A percentile compares a stretch with the other conserved stretches of the same genome.
Evolutionary conservation across 2,329 filamentous ascomycete genomes (phyloP).

Genomic region (Zalaria obscura): DNA sequence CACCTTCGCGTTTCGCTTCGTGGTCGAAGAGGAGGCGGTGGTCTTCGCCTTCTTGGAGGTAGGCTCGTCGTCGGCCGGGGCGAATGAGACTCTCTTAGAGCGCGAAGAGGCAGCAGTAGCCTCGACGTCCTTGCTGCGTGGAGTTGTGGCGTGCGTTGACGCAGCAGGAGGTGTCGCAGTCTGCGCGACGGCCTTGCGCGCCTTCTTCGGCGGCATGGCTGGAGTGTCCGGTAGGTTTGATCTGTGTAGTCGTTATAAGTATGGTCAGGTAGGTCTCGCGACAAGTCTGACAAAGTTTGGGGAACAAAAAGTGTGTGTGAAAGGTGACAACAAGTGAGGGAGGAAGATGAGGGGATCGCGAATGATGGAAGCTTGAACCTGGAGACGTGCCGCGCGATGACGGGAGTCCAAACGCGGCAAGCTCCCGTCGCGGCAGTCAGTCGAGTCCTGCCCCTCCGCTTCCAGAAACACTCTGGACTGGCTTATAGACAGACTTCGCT

Average conservation of each 20-base stretch:
- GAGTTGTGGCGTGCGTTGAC: constrained; percentile 9
- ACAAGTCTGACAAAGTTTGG: background rate
- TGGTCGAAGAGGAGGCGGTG: background rate
- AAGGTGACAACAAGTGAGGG: background rate
- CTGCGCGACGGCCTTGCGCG: background rate
- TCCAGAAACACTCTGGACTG: no score
- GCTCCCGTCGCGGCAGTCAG: no score
- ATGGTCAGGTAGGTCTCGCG: background rate
- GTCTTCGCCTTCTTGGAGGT: constrained; percentile 3
- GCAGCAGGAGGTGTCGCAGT: background rate
- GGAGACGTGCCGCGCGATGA: background rate
- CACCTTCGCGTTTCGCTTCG: background rate
- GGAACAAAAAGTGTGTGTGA: background rate
- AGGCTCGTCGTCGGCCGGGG: constrained; percentile 1
- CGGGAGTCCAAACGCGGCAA: background rate
- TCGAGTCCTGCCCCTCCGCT: no score
- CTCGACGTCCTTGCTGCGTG: constrained; percentile 12
- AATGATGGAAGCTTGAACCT: background rate
- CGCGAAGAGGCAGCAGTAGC: constrained; percentile 12
- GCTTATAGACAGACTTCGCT: no score
- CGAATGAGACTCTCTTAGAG: constrained; percentile 3
- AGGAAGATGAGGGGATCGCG: background rate
- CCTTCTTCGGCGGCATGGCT: background rate
- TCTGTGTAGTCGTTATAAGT: background rate
- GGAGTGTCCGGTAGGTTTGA: background rate